phyloP scores from a whole-genome alignment of 1,284 basidiomycete genomes.

The Agroathelia rolfsii region DNA sequence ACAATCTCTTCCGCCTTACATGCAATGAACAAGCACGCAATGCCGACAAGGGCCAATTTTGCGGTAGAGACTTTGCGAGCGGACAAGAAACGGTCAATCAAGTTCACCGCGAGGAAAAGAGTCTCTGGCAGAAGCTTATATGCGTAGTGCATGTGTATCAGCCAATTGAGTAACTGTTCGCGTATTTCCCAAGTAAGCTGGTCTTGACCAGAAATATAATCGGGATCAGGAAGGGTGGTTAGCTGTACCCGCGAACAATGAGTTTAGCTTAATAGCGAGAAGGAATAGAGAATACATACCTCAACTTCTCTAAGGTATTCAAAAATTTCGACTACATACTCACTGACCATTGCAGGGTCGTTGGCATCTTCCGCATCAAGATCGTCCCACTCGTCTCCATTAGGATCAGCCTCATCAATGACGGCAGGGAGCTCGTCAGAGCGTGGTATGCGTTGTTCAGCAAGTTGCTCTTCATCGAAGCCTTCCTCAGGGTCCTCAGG shows the following conservation, averaged over 20 bases:
- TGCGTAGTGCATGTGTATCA: constrained; percentile 91
- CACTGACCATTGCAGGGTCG: constrained; percentile 94
- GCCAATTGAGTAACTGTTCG: constrained; percentile 92
- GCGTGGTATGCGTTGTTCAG: constrained; percentile 24
- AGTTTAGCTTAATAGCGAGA: too few species aligned
- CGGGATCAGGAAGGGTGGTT: constrained; percentile 75
- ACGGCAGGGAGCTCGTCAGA: constrained; percentile 29
- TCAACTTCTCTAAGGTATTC: constrained; percentile 78
- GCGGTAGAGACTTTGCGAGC: constrained; percentile 82
- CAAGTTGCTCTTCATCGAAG: constrained; percentile 22
- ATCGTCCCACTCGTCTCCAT: constrained; percentile 68
- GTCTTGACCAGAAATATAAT: constrained; percentile 87
- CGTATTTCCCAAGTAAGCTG: constrained; percentile 93
- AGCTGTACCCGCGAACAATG: constrained; percentile 49
- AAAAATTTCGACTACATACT: constrained; percentile 94
- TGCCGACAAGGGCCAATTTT: constrained; percentile 92
- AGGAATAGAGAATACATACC: constrained; percentile 33
- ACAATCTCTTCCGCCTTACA: constrained; percentile 96
- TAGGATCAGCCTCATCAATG: constrained; percentile 49
- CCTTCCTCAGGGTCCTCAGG: constrained; percentile 50
- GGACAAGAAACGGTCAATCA: constrained; percentile 95
- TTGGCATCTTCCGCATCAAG: constrained; percentile 90
- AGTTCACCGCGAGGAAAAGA: constrained; percentile 89
- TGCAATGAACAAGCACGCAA: constrained; percentile 89
- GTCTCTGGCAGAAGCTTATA: constrained; percentile 94